Conservation (phyloP, 2,329 filamentous ascomycete genomes). For the Penicillium sp. region DNA sequence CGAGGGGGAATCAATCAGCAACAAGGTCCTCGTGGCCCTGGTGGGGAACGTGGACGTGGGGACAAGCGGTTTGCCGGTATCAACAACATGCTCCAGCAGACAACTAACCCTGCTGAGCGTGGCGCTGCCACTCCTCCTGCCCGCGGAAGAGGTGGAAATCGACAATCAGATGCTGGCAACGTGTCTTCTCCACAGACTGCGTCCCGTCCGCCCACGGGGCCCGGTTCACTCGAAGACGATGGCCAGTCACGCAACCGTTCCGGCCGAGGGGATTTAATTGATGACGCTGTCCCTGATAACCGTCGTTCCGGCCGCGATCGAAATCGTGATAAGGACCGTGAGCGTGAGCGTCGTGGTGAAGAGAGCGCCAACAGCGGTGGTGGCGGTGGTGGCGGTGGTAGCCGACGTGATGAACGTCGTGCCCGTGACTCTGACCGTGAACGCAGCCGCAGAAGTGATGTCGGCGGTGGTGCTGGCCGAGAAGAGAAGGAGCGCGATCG, state of each 20-base stretch:
- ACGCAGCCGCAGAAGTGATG: conserved; percentile 33
- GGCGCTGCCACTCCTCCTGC: conserved; percentile 33
- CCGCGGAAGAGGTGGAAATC: conserved; percentile 38
- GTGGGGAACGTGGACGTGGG: conserved; percentile 39
- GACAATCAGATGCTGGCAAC: conserved; percentile 32
- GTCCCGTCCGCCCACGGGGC: conserved; percentile 31
- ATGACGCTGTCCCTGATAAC: conserved; percentile 33
- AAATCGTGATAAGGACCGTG: conserved; percentile 30
- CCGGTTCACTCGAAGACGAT: conserved; percentile 29
- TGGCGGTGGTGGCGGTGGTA: conserved; percentile 19
- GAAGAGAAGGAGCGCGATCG: conserved; percentile 23
- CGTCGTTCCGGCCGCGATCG: conserved; percentile 30
- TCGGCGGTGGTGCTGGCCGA: conserved; percentile 16
- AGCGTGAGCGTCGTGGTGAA: conserved; percentile 28
- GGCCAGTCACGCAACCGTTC: conserved; percentile 27
- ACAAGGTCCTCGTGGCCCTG: conserved; percentile 35
- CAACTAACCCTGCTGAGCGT: conserved; percentile 33
- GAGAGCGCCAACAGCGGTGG: conserved; percentile 27
- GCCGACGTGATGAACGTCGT: conserved; percentile 36
- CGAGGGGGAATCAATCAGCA: conserved; percentile 36
- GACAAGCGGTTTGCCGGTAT: conserved; percentile 47
- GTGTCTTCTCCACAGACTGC: conserved; percentile 29
- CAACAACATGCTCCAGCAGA: conserved; percentile 47
- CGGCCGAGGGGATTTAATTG: conserved; percentile 32
- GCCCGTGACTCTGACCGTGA: conserved; percentile 37